Percentiles rank a stretch among this genome's conserved stretches.
These are phyloP conservation scores for Macrolepiota fuliginosa DNA, from an alignment of 768 basidiomycete genomes.

Conservation along the genomic window DNA sequence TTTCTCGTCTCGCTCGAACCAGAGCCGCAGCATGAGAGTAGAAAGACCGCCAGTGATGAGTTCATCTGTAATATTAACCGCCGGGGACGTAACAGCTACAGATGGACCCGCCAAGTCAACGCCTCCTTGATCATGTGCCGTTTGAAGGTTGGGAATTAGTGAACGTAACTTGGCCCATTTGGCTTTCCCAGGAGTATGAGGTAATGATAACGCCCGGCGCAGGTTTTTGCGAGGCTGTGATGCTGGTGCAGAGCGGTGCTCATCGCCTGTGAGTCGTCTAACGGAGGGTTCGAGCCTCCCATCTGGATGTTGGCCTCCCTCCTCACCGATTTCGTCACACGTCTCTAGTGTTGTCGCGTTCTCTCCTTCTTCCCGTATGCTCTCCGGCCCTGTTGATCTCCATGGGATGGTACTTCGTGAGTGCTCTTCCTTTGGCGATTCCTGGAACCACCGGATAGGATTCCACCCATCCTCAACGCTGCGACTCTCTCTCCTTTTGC, in stretches of 20 bases:
- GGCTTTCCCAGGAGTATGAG: slow-evolving; percentile 27
- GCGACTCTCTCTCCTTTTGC: slow-evolving; percentile 49
- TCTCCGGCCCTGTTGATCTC: slow-evolving; percentile 11
- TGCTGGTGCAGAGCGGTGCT: neutral
- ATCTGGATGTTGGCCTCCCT: neutral
- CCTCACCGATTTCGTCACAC: neutral
- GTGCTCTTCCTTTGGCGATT: slow-evolving; percentile 49
- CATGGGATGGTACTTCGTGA: slow-evolving; percentile 29
- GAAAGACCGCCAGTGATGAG: slow-evolving; percentile 79
- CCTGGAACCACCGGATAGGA: slow-evolving; percentile 52
- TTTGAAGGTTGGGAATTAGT: slow-evolving; percentile 56
- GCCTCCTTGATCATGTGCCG: slow-evolving; percentile 22
- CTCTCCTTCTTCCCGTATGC: neutral
- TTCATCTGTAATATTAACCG: slow-evolving; percentile 80
- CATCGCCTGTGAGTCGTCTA: neutral
- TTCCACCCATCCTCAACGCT: slow-evolving; percentile 50
- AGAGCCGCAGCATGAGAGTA: slow-evolving; percentile 73
- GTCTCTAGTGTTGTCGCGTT: neutral
- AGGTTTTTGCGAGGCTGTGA: slow-evolving; percentile 17
- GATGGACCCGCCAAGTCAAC: slow-evolving; percentile 37
- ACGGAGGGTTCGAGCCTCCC: neutral
- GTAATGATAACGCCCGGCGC: slow-evolving; percentile 33
- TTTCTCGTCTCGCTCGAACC: slow-evolving; percentile 87
- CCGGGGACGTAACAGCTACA: slow-evolving; percentile 40
- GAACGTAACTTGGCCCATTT: slow-evolving; percentile 69